Evolutionary conservation across 495 filamentous ascomycete species (phyloP).

Genomic region (Annulohypoxylon maeteangense): DNA sequence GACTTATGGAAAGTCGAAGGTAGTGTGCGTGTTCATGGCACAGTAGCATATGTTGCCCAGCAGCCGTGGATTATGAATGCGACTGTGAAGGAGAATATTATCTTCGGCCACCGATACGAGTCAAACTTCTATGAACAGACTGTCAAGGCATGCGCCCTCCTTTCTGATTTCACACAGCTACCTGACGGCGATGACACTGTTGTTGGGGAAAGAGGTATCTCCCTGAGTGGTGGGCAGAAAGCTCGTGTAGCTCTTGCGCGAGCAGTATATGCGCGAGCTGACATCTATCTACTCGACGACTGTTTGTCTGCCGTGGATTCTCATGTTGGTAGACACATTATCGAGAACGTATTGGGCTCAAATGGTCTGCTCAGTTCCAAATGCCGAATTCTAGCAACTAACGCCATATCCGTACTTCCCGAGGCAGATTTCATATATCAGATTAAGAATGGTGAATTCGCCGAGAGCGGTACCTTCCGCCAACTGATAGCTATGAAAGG

Average conservation of each 20-base stretch:
- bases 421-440: constrained; percentile 86
- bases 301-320: constrained; percentile 96
- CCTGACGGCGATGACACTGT: constrained; percentile 97
- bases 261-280: constrained; percentile 96
- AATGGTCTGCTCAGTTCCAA: constrained; percentile 86
- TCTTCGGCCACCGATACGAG: constrained; percentile 96
- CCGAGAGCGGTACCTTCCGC: constrained; percentile 88
- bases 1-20: constrained; percentile 92
- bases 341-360: constrained; percentile 88
- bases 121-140: constrained; percentile 94
- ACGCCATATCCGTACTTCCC: constrained; percentile 90
- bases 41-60: constrained; percentile 90
- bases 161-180: constrained; percentile 90
- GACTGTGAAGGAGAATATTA: constrained; percentile 93
- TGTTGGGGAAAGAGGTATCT: constrained; percentile 97
- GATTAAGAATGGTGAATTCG: constrained; percentile 81
- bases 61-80: constrained; percentile 98
- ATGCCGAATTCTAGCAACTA: constrained; percentile 93
- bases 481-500: constrained; percentile 95
- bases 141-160: constrained; percentile 89
- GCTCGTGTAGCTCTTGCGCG: constrained; percentile 93
- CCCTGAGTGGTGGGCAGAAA: constrained; percentile 96
- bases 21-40: constrained; percentile 82
- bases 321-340: constrained; percentile 94
- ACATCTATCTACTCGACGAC: constrained; percentile 96